These are phyloP conservation scores for Plasmodium chabaudi DNA, from an alignment of 169 alveolate genomes.

Conservation along the genomic window DNA sequence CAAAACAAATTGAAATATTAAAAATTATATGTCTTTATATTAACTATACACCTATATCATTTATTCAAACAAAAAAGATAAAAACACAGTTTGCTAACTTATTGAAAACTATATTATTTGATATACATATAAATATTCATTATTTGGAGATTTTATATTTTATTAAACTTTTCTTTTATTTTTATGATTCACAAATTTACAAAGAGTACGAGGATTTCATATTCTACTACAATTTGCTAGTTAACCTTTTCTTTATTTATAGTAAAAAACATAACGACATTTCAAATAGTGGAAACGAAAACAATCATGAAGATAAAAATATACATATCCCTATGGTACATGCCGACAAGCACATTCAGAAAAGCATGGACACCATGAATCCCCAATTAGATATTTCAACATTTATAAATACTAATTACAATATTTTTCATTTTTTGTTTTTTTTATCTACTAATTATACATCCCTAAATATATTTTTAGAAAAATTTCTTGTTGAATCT, in stretches of 20 bases:
- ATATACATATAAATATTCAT: constrained; percentile 36
- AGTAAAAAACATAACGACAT: background rate
- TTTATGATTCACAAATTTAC: constrained; percentile 49
- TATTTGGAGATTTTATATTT: constrained; percentile 43
- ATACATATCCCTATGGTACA: background rate
- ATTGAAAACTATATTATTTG: constrained; percentile 29
- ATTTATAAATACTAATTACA: constrained; percentile 32
- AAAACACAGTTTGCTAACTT: constrained; percentile 16
- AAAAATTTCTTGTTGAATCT: constrained; percentile 1
- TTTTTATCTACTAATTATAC: constrained; percentile 45
- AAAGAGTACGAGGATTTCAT: constrained; percentile 34
- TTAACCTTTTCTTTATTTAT: constrained; percentile 32
- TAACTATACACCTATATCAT: constrained; percentile 69
- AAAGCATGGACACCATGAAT: background rate
- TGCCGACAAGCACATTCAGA: background rate
- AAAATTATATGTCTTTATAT: constrained; percentile 57
- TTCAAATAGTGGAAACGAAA: background rate
- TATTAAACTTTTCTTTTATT: constrained; percentile 51
- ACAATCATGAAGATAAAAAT: background rate
- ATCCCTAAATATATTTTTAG: constrained; percentile 21
- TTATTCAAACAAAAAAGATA: constrained; percentile 48
- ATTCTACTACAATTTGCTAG: constrained; percentile 15
- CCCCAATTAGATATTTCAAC: constrained; percentile 42
- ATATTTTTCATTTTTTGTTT: constrained; percentile 61
- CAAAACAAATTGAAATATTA: constrained; percentile 55